Evolutionary conservation across 129 eudicot genomes (phyloP), one percentile per base, ranked within the genome.

Genomic region (Pittosporum tobira): DNA sequence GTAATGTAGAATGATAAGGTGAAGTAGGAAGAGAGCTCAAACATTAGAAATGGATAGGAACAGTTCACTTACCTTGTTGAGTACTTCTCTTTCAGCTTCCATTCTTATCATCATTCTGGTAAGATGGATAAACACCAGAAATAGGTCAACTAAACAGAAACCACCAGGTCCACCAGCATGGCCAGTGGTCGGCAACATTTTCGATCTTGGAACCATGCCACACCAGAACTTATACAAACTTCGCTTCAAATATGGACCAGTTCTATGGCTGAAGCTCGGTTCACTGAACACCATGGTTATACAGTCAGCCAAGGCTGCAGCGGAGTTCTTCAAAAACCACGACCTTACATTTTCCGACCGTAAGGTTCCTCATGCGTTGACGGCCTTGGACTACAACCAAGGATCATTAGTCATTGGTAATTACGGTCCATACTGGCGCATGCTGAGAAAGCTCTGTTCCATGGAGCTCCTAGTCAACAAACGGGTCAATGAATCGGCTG

Each of bases 201-300:
- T 59, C 23, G 51, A 25, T n/a, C 51, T 59, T 5, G 64, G 64
- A 59, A 26, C 37, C 29, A 42, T 23, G 64, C 64, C 64, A 25
- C 64, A 59, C 64, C 51, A 59, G 24, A 24, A 3, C 64, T 25
- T 59, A 0, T 42, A 42, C 44, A 30, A 55, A 30, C 27, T 55
- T 20, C 43, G 61, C n/a, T 36, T 15, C 13, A 18, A 30, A 15
- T 55, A 55, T 24, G 45, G 61, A 6, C 73, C 78, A 0, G 65
- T 73, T 6, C 23, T 73, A 15, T 73, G 78, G 78, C 23, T 73
- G 27, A 52, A 47, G 48, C 73, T 73, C 5, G 78, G 78, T 21
- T 34, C 61, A 0, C 65, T 73, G 11, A 54, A 67, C 60, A 73
- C 78, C 21, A 40, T 73, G 60, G 73, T 73, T 22, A 50, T 73